Evolutionary conservation across 1,284 basidiomycete genomes (phyloP).

Genomic region (Trichosporon sp.): DNA sequence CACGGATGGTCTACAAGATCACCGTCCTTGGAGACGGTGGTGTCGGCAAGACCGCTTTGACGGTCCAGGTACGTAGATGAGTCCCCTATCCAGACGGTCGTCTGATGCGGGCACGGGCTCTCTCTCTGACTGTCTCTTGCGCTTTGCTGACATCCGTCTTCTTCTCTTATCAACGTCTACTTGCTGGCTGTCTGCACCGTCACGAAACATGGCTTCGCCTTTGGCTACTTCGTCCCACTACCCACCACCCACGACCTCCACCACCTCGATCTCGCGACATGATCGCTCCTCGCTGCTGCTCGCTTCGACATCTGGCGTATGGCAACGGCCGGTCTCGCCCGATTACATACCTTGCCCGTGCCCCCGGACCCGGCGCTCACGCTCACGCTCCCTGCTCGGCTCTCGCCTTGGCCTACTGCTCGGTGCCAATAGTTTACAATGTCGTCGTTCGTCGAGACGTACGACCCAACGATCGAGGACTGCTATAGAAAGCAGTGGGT

Average conservation of each 20-base stretch:
- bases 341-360: background rate
- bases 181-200: background rate
- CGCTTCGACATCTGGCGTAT: background rate
- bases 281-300: background rate
- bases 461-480: conserved; percentile 76
- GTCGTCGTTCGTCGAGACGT: conserved; percentile 75
- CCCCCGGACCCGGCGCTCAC: background rate
- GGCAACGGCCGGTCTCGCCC: background rate
- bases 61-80: conserved; percentile 68
- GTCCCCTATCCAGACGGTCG: background rate
- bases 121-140: background rate
- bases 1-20: conserved; percentile 51
- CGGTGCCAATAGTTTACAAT: conserved; percentile 70
- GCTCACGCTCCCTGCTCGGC: background rate
- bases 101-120: background rate
- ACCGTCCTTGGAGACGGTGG: conserved; percentile 95
- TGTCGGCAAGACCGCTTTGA: conserved; percentile 94
- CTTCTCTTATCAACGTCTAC: background rate
- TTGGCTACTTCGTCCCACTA: background rate
- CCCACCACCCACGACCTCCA: background rate
- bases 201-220: background rate
- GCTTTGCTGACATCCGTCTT: background rate
- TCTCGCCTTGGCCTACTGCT: background rate
- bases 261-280: background rate
- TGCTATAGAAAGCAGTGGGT: conserved; percentile 87